Base-by-base conservation (phyloP, 768 basidiomycete species). In the Tephrocybe rancida region DNA sequence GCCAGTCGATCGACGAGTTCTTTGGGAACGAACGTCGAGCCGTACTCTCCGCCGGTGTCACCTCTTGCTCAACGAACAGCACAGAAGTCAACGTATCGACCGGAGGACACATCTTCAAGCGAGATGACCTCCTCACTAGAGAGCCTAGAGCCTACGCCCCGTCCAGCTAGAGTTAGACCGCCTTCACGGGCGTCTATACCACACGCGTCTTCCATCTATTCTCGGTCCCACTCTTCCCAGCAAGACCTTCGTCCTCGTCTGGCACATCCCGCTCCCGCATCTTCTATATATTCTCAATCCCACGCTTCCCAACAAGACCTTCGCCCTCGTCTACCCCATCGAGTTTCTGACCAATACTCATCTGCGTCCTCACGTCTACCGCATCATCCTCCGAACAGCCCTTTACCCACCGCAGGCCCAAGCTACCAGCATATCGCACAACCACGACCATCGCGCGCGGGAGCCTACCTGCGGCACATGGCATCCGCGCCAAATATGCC, bases 391-490 rank as follows among this genome's bases (percentile, higher is more conserved):
- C 50, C 55, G 27, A 64, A 44, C 48, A 38, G 18, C 22, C 49
- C 32, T 57, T 58, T 57, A 49, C 57, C 66, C 58, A 51, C 67
- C 44, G 62, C 68, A n/a, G 60, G 67, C 11, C 67, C 69, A 46
- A 61, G 50, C 50, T 49, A 55, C 26, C 43, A 49, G 14, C 42
- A 57, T 37, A 50, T 70, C 48, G 62, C 52, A 27, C 71, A 73
- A 19, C 77, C 75, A 1, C 70, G 64, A 19, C 77, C 80, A 9
- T 80, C 80, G 22, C 80, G 81, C 47, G 87, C 88, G 3, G 79
- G 80, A 3, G 82, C 84, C 5, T 86, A 89, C 63, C 79, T 92
- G 10, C 82, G 88, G 27, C 88, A 90, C 64, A 89, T 92, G 76
- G 81, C 81, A 1, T 90, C 89, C 27, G 69, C 69, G 16, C 72